Percentiles rank a stretch among this genome's conserved stretches.
Conservation (phyloP, 768 basidiomycete species). For the Serendipita vermifera region DNA sequence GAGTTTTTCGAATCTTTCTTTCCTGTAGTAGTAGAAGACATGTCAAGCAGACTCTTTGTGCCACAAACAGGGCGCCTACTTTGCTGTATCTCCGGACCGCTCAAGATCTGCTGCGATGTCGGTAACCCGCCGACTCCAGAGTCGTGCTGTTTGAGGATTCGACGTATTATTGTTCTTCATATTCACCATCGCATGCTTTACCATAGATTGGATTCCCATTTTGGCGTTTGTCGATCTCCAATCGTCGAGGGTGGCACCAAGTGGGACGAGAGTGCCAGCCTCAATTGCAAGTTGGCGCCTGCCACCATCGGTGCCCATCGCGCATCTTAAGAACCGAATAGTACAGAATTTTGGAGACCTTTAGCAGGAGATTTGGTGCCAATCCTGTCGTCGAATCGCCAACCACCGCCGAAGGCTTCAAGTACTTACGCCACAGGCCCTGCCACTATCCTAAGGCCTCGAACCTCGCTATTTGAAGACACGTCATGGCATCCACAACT, state of each 20-base stretch:
- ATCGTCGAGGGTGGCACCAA: not conserved
- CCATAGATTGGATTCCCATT: not conserved
- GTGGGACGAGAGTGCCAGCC: not conserved
- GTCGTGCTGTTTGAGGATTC: not conserved
- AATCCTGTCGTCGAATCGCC: not conserved
- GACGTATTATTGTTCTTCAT: conserved; percentile 5
- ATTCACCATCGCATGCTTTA: not conserved
- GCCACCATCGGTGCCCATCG: not conserved
- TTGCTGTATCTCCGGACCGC: not conserved
- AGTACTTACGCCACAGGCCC: not conserved
- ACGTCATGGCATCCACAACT: conserved; percentile 1
- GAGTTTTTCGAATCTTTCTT: not conserved
- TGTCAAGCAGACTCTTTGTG: not conserved
- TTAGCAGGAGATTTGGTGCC: not conserved
- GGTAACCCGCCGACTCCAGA: not conserved
- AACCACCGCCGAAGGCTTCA: not conserved
- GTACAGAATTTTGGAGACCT: not conserved
- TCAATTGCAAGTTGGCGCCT: not conserved
- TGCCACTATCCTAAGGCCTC: not conserved
- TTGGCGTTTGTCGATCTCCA: not conserved
- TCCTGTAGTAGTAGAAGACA: not conserved
- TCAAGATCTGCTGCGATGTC: not conserved
- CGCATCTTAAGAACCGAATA: not conserved
- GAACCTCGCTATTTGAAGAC: not conserved
- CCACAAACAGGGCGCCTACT: not conserved